A percentile compares a stretch with the other conserved stretches of the same genome.
Evolutionary conservation across 1,139 yeast species (phyloP).

Genomic region (Protomyces inouyei): DNA sequence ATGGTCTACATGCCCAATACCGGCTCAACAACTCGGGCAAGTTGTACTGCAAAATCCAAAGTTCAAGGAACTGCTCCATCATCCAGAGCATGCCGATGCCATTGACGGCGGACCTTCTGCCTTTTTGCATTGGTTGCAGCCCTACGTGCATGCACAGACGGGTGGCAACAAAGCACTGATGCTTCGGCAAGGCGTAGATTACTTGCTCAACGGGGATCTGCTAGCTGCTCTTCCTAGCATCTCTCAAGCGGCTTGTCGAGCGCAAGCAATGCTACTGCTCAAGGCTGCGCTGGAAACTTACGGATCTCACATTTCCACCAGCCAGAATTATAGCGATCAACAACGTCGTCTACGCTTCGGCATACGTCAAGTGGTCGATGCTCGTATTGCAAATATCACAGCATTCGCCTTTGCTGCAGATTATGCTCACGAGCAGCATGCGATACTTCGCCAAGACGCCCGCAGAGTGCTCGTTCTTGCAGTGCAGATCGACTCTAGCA

Average conservation of each 20-base stretch:
- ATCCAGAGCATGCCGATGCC: slow-evolving; percentile 9
- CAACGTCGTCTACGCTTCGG: slow-evolving; percentile 8
- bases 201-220: neutral
- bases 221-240: neutral
- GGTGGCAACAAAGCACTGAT: slow-evolving; percentile 15
- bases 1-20: slow-evolving; percentile 31
- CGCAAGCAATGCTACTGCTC: neutral
- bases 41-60: slow-evolving; percentile 9
- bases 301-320: neutral
- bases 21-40: slow-evolving; percentile 24
- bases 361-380: slow-evolving; percentile 10
- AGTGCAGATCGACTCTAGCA: slow-evolving; percentile 9
- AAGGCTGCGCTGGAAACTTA: slow-evolving; percentile 5
- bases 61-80: slow-evolving; percentile 7
- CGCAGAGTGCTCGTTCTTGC: slow-evolving; percentile 5
- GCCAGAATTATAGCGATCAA: slow-evolving; percentile 2
- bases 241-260: slow-evolving; percentile 3
- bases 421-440: neutral
- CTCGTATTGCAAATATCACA: neutral
- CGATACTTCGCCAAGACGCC: neutral
- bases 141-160: slow-evolving; percentile 10
- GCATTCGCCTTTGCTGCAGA: neutral
- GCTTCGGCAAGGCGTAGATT: neutral
- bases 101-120: neutral
- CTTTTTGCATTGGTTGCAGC: slow-evolving; percentile 1